phyloP scores from a whole-genome alignment of 2,329 filamentous ascomycete species.

The Byssothecium circinans region DNA sequence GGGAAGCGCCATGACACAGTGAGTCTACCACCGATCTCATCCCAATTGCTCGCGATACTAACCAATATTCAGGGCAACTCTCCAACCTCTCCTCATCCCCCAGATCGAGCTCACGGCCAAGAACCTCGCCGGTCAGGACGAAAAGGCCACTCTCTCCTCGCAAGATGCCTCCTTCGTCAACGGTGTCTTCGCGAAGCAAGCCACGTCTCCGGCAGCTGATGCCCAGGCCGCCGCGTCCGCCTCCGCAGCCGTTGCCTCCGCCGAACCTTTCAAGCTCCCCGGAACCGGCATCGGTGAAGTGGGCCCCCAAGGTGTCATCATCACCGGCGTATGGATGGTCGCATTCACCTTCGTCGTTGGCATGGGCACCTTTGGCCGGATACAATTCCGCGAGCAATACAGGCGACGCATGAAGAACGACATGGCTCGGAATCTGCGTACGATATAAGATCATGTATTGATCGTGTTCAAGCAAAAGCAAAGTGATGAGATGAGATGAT shows the following conservation, averaged over 20 bases:
- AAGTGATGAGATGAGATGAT: neutral
- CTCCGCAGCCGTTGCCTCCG: slow-evolving; percentile 44
- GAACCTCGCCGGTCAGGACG: slow-evolving; percentile 51
- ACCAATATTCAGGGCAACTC: slow-evolving; percentile 50
- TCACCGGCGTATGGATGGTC: slow-evolving; percentile 64
- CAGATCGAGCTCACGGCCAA: slow-evolving; percentile 66
- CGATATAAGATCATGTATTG: slow-evolving; percentile 29
- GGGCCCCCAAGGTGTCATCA: slow-evolving; percentile 69
- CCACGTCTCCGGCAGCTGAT: slow-evolving; percentile 51
- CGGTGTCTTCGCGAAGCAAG: slow-evolving; percentile 66
- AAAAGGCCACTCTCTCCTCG: slow-evolving; percentile 67
- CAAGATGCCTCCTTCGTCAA: slow-evolving; percentile 72
- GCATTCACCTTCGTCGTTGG: slow-evolving; percentile 58
- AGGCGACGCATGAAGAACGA: slow-evolving; percentile 54
- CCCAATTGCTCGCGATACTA: slow-evolving; percentile 11
- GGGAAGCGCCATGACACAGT: slow-evolving; percentile 62
- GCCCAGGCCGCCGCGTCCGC: slow-evolving; percentile 48
- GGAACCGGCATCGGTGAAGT: slow-evolving; percentile 65
- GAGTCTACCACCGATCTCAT: slow-evolving; percentile 37
- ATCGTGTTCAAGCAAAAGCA: neutral
- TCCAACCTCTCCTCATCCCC: slow-evolving; percentile 68
- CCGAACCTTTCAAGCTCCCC: slow-evolving; percentile 66
- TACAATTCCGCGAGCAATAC: slow-evolving; percentile 67
- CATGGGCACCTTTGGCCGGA: slow-evolving; percentile 67
- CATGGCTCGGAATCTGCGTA: slow-evolving; percentile 33